Evolutionary conservation across 345 rosid genomes (phyloP).

Genomic region (Clausena lansium): DNA sequence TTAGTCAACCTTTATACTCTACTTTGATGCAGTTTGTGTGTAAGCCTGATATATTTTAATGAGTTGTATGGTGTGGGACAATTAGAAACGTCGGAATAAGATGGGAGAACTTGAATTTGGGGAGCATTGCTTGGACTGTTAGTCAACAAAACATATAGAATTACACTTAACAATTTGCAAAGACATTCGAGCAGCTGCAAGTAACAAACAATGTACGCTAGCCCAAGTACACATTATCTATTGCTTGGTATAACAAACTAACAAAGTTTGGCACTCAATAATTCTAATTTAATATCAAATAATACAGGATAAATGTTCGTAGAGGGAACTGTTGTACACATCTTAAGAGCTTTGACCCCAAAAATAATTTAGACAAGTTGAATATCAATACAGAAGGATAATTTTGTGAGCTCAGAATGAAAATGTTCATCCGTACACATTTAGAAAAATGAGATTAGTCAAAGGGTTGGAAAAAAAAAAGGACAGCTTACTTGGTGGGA

Average conservation of each 20-base stretch:
- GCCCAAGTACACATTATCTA: neutral
- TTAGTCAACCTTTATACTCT: neutral
- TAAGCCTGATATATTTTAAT: neutral
- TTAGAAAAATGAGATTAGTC: neutral
- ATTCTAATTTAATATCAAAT: neutral
- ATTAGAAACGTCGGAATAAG: neutral
- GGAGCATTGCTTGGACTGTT: neutral
- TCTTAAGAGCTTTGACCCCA: neutral
- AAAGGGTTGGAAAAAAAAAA: slow-evolving; percentile 1
- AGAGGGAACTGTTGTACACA: neutral
- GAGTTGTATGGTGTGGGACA: neutral
- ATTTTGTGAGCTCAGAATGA: neutral
- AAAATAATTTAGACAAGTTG: neutral
- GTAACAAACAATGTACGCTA: neutral
- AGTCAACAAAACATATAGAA: neutral
- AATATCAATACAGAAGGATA: neutral
- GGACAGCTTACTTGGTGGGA: slow-evolving; percentile 51
- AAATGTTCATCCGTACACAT: neutral
- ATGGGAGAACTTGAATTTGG: neutral
- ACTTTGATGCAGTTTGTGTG: neutral
- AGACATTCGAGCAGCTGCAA: no score
- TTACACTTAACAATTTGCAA: neutral
- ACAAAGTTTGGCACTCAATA: neutral
- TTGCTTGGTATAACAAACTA: slow-evolving; percentile 1
- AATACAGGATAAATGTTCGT: neutral